These are phyloP conservation scores for Neurospora tetrasperma DNA, from an alignment of 495 filamentous ascomycete species.

Conservation along the genomic window DNA sequence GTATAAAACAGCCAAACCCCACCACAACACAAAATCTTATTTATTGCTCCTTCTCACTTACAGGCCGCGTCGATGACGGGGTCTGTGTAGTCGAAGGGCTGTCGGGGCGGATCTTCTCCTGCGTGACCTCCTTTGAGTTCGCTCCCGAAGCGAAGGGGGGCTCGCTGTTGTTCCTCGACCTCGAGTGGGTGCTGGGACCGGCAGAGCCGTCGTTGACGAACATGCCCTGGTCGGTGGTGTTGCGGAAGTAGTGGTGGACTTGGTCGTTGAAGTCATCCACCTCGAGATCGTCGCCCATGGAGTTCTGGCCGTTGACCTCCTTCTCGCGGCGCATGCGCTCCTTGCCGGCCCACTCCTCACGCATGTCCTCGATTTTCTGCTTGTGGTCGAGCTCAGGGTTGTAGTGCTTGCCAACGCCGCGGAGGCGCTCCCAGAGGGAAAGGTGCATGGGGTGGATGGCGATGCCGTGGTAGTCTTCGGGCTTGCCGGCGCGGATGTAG, in stretches of 20 bases:
- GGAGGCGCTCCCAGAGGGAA: slow-evolving; percentile 66
- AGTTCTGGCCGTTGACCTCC: slow-evolving; percentile 17
- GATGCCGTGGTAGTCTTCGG: slow-evolving; percentile 75
- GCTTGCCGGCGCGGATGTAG: slow-evolving; percentile 64
- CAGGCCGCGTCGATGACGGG: not conserved
- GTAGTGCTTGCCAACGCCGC: slow-evolving; percentile 64
- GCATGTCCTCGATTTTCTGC: slow-evolving; percentile 71
- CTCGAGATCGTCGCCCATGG: slow-evolving; percentile 15
- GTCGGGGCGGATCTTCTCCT: not conserved
- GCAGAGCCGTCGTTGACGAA: not conserved
- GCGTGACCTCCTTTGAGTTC: slow-evolving; percentile 1
- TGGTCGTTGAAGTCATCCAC: slow-evolving; percentile 32
- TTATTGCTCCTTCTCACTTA: not conserved
- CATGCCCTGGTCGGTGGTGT: slow-evolving; percentile 8
- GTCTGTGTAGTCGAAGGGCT: not conserved
- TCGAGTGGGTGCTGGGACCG: not conserved
- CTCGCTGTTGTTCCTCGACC: not conserved
- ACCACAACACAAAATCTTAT: not conserved
- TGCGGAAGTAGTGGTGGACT: slow-evolving; percentile 34
- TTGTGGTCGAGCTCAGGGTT: slow-evolving; percentile 67
- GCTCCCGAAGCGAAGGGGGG: not conserved
- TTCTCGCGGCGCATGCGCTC: slow-evolving; percentile 16
- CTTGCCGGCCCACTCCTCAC: slow-evolving; percentile 34
- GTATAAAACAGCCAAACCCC: no score
- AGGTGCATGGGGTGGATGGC: slow-evolving; percentile 81